phyloP scores from a whole-genome alignment of 208 protist species.

The Leishmania lainsoni region DNA sequence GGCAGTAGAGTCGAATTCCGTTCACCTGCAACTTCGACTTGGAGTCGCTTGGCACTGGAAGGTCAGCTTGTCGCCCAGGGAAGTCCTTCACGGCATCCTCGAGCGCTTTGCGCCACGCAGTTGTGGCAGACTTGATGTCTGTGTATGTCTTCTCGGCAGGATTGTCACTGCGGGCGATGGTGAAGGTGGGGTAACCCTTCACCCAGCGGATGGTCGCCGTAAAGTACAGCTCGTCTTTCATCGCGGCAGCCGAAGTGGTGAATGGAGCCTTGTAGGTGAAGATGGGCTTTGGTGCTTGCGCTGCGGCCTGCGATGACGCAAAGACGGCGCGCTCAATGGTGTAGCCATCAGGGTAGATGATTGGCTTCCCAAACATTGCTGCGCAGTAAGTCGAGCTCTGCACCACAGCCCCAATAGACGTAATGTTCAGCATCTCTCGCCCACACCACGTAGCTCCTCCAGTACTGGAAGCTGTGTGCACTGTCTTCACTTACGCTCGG shows the following conservation, averaged over 20 bases:
- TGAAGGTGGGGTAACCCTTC: slow-evolving; percentile 36
- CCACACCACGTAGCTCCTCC: background rate
- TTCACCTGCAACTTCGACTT: slow-evolving; percentile 23
- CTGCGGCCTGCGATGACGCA: background rate
- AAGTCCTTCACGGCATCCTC: slow-evolving; percentile 60
- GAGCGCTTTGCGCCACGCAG: slow-evolving; percentile 57
- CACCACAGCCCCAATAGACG: slow-evolving; percentile 49
- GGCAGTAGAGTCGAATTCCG: slow-evolving; percentile 43
- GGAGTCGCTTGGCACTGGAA: slow-evolving; percentile 4
- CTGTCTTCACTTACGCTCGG: background rate
- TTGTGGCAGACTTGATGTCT: slow-evolving; percentile 28
- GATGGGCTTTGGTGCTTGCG: background rate
- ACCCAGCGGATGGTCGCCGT: slow-evolving; percentile 40
- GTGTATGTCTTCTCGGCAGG: slow-evolving; percentile 42
- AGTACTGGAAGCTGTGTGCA: background rate
- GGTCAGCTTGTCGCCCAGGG: slow-evolving; percentile 21
- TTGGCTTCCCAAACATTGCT: slow-evolving; percentile 22
- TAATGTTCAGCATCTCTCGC: slow-evolving; percentile 48
- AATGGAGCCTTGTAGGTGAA: slow-evolving; percentile 17
- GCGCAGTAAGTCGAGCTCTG: slow-evolving; percentile 30
- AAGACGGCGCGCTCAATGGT: slow-evolving; percentile 65
- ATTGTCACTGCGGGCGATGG: slow-evolving; percentile 66
- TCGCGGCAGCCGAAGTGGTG: background rate
- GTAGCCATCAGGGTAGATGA: slow-evolving; percentile 59
- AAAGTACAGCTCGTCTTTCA: slow-evolving; percentile 32